Conservation (phyloP, 73 alveolate species). For the Paramecium biaurelia region DNA sequence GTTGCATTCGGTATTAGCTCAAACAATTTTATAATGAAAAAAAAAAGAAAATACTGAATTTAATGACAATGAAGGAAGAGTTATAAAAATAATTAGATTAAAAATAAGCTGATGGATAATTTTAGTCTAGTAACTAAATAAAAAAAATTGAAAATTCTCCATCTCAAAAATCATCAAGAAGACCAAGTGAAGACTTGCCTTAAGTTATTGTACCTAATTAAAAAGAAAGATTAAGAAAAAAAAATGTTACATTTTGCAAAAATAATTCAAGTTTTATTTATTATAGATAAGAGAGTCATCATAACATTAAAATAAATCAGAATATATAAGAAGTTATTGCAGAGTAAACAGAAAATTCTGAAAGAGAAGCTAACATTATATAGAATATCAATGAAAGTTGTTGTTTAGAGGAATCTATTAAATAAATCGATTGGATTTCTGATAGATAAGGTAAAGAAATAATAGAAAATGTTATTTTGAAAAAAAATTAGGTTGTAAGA, state of each 20-base stretch:
- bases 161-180: not conserved
- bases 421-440: not conserved
- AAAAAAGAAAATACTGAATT: not conserved
- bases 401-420: not conserved
- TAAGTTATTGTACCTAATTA: not conserved
- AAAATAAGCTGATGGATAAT: not conserved
- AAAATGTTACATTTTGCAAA: not conserved
- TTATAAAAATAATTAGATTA: not conserved
- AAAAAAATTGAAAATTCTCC: not conserved
- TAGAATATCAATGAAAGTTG: not conserved
- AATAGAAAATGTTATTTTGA: not conserved
- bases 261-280: not conserved
- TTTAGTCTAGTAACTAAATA: not conserved
- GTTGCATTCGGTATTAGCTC: not conserved
- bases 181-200: not conserved
- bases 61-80: not conserved
- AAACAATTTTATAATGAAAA: not conserved
- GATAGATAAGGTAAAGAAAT: not conserved
- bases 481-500: not conserved
- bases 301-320: not conserved
- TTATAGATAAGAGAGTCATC: not conserved
- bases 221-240: not conserved
- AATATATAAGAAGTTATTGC: not conserved
- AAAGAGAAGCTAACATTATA: not conserved
- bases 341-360: not conserved